Evolutionary conservation across 768 basidiomycete genomes (phyloP), one percentile per base, ranked within the genome.

Genomic region (Trametes villosa): DNA sequence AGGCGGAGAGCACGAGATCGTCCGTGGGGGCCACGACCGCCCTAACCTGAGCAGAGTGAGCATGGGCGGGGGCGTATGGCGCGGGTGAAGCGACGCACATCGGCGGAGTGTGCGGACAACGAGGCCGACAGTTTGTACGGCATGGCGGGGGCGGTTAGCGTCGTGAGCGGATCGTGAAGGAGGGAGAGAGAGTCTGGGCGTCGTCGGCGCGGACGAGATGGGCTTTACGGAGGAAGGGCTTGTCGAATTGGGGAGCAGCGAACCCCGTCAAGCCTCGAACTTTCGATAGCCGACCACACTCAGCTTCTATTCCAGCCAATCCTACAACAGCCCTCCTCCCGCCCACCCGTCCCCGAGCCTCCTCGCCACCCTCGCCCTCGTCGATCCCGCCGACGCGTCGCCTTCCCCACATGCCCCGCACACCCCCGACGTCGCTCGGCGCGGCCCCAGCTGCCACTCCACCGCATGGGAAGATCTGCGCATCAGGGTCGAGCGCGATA

Each of bases 1-100:
- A 97, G 61, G 90, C 91, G 22, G 95, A 97, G 62, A 98, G 81
- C 64, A 98, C 78, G 63, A 94, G 81, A 66, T 86, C 79, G 73
- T 91, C 79, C 29, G 85, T 85, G 34, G 94, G 92, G 44, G 92
- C 86, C 53, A 77, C 84, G 62, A 98, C 79, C 34, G 86, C 89
- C 70, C 94, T 89, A 65, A 96, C 94, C 93, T 96, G 70, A 36
- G 65, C 24, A 48, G 62, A 55, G 63, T 57, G 62, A 71, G 62
- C 70, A 64, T 67, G 71, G 48, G 56, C 54, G 44, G 53, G 34
- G 7, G 53, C 24, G 27, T 40, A 53, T 20, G 49, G 53, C 38
- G 49, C 34, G 66, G 40, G 48, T 26, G 29, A 45, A 53, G 45
- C 41, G 51, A 81, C 89, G 41, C 65, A 92, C 92, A 78, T 94